Conservation (phyloP, 164 flowering plant genomes). For the Magnolia sinica region DNA sequence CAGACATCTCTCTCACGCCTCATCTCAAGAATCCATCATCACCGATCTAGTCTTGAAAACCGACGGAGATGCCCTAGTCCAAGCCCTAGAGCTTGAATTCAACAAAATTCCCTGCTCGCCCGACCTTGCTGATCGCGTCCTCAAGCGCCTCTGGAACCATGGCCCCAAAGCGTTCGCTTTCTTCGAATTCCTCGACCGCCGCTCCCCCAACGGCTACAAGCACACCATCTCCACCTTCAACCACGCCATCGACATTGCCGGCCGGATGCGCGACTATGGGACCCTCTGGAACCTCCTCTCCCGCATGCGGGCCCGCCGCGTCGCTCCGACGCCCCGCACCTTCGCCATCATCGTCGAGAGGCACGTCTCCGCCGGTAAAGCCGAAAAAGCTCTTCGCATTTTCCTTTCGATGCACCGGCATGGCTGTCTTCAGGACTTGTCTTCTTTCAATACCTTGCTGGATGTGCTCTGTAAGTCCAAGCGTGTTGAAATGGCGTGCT, state of each 20-base stretch:
- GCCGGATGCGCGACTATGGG: slow-evolving; percentile 60
- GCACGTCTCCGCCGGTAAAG: slow-evolving; percentile 55
- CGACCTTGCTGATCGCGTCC: slow-evolving; percentile 43
- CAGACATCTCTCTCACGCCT: background rate
- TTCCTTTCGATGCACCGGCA: slow-evolving; percentile 77
- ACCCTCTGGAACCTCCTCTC: slow-evolving; percentile 53
- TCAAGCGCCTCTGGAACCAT: slow-evolving; percentile 87
- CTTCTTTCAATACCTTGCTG: slow-evolving; percentile 68
- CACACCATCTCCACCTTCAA: slow-evolving; percentile 63
- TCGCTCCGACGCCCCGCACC: slow-evolving; percentile 63
- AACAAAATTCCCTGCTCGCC: slow-evolving; percentile 41
- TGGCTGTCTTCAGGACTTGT: slow-evolving; percentile 67
- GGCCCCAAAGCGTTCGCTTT: slow-evolving; percentile 79
- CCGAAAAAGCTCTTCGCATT: slow-evolving; percentile 65
- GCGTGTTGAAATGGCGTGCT: slow-evolving; percentile 64
- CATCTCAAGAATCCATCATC: slow-evolving; percentile 11
- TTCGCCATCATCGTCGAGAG: slow-evolving; percentile 76
- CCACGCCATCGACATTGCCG: slow-evolving; percentile 78
- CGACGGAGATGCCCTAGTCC: slow-evolving; percentile 24
- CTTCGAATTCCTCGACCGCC: slow-evolving; percentile 51
- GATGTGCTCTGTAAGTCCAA: slow-evolving; percentile 68
- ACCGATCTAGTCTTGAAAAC: slow-evolving; percentile 39
- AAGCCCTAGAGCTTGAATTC: slow-evolving; percentile 20
- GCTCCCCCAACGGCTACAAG: slow-evolving; percentile 34
- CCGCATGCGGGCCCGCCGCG: slow-evolving; percentile 48